Evolutionary conservation across 257 asterid genomes (phyloP), one percentile per base, ranked within the genome.

Genomic region (Gardenia jasminoides): DNA sequence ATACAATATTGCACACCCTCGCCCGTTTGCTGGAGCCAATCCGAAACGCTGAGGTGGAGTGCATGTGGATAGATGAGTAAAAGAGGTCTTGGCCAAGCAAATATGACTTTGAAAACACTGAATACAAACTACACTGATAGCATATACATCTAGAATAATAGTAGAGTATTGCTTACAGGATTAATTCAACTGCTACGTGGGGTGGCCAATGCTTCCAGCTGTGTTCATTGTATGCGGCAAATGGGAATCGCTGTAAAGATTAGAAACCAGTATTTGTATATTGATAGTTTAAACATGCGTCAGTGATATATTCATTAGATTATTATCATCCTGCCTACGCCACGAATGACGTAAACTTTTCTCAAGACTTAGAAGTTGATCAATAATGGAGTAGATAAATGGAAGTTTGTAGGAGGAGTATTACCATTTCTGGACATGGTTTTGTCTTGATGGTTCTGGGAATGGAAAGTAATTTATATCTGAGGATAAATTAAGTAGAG

Each of bases 41-140:
- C 70, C 70, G 47, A 64, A 41, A 67, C 3, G 75, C 65, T 76
- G 81, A 76, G 78, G 78, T 72, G 84, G 81, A 72, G 67, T 71
- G 70, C 78, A 81, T 48, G 2, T 79, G 31, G 2, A 67, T 11
- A 6, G 24, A 16, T 44, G 47, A 20, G 10, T 15, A 31, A 6
- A 44, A 13, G 3, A 43, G 10, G 6, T 24, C 16, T 41, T 19
- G 72, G 46, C 61, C 13, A 36, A n/a, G 47, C 20, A 44, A 56
- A 24, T 39, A 41, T n/a, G 50, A 75, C 66, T 68, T 28, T 73
- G 33, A 56, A 52, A 31, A 4, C 1, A 44, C 0, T 7, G 48
- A 44, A 44, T 7, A n/a, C n/a, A n/a, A n/a, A n/a, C n/a, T n/a
- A n/a, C n/a, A n/a, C n/a, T n/a, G n/a, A n/a, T n/a, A n/a, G n/a